These are phyloP conservation scores for Furcasterigmium furcatum DNA, from an alignment of 2,329 filamentous ascomycete genomes.

Conservation along the genomic window DNA sequence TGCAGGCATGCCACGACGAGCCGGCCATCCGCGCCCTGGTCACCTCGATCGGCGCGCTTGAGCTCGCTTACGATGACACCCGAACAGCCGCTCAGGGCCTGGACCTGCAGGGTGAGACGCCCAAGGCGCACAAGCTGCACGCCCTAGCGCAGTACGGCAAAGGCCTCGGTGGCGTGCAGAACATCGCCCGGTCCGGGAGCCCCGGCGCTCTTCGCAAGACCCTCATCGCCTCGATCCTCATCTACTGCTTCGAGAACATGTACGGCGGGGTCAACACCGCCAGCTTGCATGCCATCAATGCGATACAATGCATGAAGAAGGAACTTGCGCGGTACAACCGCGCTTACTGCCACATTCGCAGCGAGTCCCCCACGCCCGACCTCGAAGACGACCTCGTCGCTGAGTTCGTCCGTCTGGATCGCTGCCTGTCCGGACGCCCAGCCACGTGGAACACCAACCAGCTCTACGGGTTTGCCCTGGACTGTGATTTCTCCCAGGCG, in stretches of 20 bases:
- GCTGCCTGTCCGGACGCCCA: neutral
- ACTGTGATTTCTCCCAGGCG: neutral
- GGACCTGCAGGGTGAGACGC: no score
- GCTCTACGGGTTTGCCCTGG: neutral
- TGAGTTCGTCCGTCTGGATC: neutral
- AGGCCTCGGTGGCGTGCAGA: neutral
- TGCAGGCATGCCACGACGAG: conserved; percentile 26
- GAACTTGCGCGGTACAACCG: neutral
- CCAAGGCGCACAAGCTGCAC: neutral
- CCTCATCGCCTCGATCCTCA: neutral
- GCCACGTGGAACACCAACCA: neutral
- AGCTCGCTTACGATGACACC: neutral
- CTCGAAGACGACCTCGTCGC: neutral
- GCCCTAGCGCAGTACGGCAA: neutral
- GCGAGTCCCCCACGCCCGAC: neutral
- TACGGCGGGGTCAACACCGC: neutral
- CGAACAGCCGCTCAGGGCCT: no score
- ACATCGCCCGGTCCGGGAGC: neutral
- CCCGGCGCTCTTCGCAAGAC: neutral
- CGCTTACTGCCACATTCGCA: neutral
- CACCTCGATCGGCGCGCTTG: neutral
- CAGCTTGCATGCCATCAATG: neutral
- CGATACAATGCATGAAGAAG: neutral
- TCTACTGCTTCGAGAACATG: neutral
- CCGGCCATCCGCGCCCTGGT: conserved; percentile 18